Evolutionary conservation across 2,329 filamentous ascomycete species (phyloP), one percentile per base, ranked within the genome.

Genomic region (Sphaerostilbella broomeana): DNA sequence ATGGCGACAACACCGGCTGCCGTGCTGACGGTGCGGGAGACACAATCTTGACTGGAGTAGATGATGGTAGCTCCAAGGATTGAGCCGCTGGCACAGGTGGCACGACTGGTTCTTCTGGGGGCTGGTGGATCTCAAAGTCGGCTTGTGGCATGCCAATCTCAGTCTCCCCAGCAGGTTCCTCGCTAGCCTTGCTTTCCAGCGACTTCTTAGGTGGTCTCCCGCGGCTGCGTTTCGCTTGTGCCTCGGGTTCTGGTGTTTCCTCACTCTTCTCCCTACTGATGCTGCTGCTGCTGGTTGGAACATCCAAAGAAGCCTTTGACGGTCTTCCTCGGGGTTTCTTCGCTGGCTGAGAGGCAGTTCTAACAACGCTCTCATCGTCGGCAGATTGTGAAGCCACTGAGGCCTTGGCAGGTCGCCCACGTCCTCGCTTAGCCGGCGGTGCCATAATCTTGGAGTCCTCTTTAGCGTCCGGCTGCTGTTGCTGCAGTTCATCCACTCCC

Each of bases 1-100:
- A 84, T 0, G 79, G 80, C 1, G 77, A 77, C 5, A 75, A 50
- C 2, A 62, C 74, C 10, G 75, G 59, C 46, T 79, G 75, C 39
- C 67, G 69, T 9, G 73, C 69, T 5, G 68, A 67, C 2, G 67
- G 63, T 0, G 66, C 67, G 2, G 72, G 67, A 1, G 69, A 70
- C 17, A 62, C 54, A 26, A 54, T 47, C 25, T 62, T 49, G 15
- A 57, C 56, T 3, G 72, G 70, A 1, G 73, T 73, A 3, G 68
- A 53, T 2, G 68, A 66, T 7, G 58, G 51, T 30, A 60, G 53
- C 5, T 40, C 41, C 9, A 53, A 13, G n/a, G 43, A 42, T 8
- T 24, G 38, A 6, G 20, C 12, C 22, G 16, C 20, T 22, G 17
- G 41, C 28, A 44, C 26, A 16, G 33, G 21, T 16, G 35, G 26